Percentiles rank a stretch among this genome's conserved stretches.
Evolutionary conservation across 805 yeast species (phyloP).

Genomic region (Pichia kluyveri): DNA sequence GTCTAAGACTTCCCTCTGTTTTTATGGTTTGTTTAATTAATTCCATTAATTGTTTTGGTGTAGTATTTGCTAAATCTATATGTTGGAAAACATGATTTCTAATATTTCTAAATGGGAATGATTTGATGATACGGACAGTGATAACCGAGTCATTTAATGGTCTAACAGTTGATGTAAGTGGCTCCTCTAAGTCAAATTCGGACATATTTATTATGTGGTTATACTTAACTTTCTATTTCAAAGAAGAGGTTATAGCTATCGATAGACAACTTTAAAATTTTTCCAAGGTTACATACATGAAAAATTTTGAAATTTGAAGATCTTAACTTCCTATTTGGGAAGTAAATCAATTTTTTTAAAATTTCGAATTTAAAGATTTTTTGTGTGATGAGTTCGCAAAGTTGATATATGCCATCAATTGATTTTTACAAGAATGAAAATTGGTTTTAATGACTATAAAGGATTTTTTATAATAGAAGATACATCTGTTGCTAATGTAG

Average conservation of each 20-base stretch:
- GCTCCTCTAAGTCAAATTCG: constrained; percentile 47
- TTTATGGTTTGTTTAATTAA: constrained; percentile 35
- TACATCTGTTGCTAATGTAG: background rate
- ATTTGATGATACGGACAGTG: constrained; percentile 81
- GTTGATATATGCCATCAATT: no score
- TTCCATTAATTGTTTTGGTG: constrained; percentile 55
- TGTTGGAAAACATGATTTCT: constrained; percentile 62
- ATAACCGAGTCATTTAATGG: constrained; percentile 66
- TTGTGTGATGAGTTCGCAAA: no score
- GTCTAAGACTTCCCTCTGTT: constrained; percentile 63
- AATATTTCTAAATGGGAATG: constrained; percentile 86
- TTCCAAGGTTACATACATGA: background rate
- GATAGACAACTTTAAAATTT: no score
- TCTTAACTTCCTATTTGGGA: background rate
- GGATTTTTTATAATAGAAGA: constrained; percentile 1
- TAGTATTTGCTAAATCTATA: constrained; percentile 61
- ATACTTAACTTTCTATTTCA: background rate
- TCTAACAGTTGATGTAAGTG: constrained; percentile 68
- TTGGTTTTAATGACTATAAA: constrained; percentile 2
- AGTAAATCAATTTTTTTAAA: no score
- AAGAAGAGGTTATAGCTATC: no score
- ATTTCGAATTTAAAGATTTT: no score
- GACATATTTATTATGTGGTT: constrained; percentile 5
- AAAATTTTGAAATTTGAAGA: background rate
- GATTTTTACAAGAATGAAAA: background rate